Evolutionary conservation across 1,284 basidiomycete genomes (phyloP).

Genomic region (Irpex lacteus): DNA sequence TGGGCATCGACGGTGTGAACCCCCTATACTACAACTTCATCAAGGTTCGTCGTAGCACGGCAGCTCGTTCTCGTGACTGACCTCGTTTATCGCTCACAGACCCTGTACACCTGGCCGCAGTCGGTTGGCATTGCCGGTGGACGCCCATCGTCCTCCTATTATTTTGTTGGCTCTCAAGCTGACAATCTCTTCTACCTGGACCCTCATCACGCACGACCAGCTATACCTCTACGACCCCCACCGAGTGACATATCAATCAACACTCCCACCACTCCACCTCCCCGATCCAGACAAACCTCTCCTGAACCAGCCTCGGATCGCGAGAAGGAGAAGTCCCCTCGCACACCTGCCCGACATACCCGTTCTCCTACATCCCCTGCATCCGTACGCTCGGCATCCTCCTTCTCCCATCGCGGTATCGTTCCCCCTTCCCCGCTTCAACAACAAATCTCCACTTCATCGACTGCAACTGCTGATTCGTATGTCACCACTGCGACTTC

Average conservation of each 20-base stretch:
- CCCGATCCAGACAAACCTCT: constrained; percentile 22
- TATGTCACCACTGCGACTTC: constrained; percentile 21
- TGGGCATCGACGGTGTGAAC: constrained; percentile 93
- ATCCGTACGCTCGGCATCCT: constrained; percentile 47
- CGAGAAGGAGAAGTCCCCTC: constrained; percentile 22
- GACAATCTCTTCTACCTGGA: constrained; percentile 94
- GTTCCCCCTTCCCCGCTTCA: constrained; percentile 59
- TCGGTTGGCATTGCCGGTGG: constrained; percentile 96
- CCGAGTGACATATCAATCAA: constrained; percentile 5
- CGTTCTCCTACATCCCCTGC: constrained; percentile 52
- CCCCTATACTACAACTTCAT: constrained; percentile 93
- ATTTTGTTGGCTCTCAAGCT: constrained; percentile 92
- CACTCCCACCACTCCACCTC: constrained; percentile 8
- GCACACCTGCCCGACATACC: constrained; percentile 30
- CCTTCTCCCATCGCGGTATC: constrained; percentile 55
- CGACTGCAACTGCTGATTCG: constrained; percentile 25
- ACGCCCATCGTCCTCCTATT: constrained; percentile 93
- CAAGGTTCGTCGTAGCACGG: constrained; percentile 58
- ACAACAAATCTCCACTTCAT: constrained; percentile 52
- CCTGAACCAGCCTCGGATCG: constrained; percentile 25
- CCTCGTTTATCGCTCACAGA: constrained; percentile 38
- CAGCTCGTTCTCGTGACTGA: not conserved
- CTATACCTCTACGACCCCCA: constrained; percentile 72
- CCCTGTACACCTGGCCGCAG: constrained; percentile 90
- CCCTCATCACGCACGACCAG: constrained; percentile 86